Evolutionary conservation across 345 rosid species (phyloP), one percentile per base, ranked within the genome.

Genomic region (Eucalyptus regnans): DNA sequence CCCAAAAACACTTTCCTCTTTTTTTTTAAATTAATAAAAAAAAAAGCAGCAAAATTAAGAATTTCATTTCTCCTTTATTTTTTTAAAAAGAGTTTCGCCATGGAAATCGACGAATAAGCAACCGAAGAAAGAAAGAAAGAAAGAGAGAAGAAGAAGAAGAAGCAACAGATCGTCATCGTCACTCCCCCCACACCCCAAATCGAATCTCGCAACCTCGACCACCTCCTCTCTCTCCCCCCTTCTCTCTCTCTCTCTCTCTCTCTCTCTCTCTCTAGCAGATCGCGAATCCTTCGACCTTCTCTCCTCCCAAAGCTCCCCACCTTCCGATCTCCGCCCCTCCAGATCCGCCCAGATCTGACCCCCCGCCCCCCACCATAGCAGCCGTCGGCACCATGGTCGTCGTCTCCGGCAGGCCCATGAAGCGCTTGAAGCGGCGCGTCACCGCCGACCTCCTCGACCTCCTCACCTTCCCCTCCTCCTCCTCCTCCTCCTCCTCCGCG

Each of bases 391-490:
- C 31, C 90, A 88, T 43, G 50, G 93, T 95, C 91, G 97, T 94
- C 68, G 95, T 95, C 11, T 93, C 92, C 92, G 94, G 92, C 6
- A 90, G 95, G 88, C 95, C 96, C 6, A 43, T 94, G 83, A 95
- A 95, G 92, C 92, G 95, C 89, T 91, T 93, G 96, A 95, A 94
- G 94, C 91, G 96, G 80, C 94, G 96, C 88, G 95, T 95, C 87
- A 94, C 97, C 7, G 96, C 95, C 33, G 97, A 95, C 89, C 96
- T 95, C 84, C 89, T 90, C 87, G 92, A 94, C 87, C 93, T 95
- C 91, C 91, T 92, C 84, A 88, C 94, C 66, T 95, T 95, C 81
- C 96, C 94, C 50, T 88, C 94, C 8, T 84, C 88, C 27, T 41
- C 41, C 41, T 41, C 41, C 41, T 54, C 86, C 54, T 15, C 54